Evolutionary conservation across 768 basidiomycete genomes (phyloP).

Genomic region (Harrya chromipes): DNA sequence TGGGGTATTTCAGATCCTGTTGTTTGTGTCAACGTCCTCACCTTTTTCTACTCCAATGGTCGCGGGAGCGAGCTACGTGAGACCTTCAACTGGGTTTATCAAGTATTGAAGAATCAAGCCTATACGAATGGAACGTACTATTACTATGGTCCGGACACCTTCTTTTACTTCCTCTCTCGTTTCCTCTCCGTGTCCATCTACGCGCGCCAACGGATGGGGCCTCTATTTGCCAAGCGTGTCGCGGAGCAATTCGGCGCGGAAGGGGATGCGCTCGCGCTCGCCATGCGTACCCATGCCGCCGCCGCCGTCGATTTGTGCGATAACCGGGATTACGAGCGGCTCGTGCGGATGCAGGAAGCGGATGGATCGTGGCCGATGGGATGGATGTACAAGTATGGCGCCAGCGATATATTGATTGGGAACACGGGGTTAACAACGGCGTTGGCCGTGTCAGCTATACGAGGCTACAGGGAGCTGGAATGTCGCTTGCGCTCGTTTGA

Average conservation of each 20-base stretch:
- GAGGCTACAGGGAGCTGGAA: slow-evolving; percentile 11
- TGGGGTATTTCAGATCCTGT: slow-evolving; percentile 9
- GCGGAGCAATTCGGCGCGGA: slow-evolving; percentile 13
- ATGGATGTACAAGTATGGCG: slow-evolving; percentile 17
- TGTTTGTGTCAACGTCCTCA: slow-evolving; percentile 20
- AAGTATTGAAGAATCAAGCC: slow-evolving; percentile 21
- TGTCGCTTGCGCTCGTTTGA: slow-evolving; percentile 11
- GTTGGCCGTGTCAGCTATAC: slow-evolving; percentile 17
- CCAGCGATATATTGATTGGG: slow-evolving; percentile 7
- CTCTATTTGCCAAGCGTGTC: slow-evolving; percentile 16
- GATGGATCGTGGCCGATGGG: slow-evolving; percentile 24
- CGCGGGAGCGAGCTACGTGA: slow-evolving; percentile 16
- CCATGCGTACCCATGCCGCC: slow-evolving; percentile 17
- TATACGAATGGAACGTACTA: slow-evolving; percentile 19
- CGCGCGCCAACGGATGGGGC: slow-evolving; percentile 11
- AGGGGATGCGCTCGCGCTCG: slow-evolving; percentile 20
- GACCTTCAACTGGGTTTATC: slow-evolving; percentile 20
- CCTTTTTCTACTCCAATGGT: slow-evolving; percentile 19
- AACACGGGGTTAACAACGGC: slow-evolving; percentile 23
- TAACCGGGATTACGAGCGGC: slow-evolving; percentile 15
- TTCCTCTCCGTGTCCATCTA: slow-evolving; percentile 16
- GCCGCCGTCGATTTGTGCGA: slow-evolving; percentile 9
- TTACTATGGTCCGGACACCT: slow-evolving; percentile 16
- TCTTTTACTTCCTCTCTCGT: slow-evolving; percentile 22
- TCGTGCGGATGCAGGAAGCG: slow-evolving; percentile 13